These are phyloP conservation scores for Xylaria telfairii DNA, from an alignment of 495 filamentous ascomycete genomes.

Conservation along the genomic window DNA sequence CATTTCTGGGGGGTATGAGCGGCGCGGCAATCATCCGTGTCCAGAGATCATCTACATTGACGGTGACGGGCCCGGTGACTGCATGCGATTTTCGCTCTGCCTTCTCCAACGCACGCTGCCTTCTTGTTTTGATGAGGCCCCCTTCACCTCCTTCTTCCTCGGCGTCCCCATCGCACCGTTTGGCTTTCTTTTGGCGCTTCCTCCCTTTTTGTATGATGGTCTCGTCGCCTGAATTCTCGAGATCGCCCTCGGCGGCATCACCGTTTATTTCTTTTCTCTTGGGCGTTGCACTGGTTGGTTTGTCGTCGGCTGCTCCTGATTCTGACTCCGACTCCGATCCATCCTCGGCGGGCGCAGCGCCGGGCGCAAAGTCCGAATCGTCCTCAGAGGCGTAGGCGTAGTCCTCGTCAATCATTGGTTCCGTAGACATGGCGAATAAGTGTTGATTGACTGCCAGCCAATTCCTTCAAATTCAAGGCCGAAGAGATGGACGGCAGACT, in stretches of 20 bases:
- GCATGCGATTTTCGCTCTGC: conserved; percentile 68
- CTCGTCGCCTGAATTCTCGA: conserved; percentile 79
- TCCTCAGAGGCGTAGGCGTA: conserved; percentile 77
- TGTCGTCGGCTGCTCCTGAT: conserved; percentile 41
- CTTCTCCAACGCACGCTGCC: conserved; percentile 66
- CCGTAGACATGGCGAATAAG: conserved; percentile 27
- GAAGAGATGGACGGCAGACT: background rate
- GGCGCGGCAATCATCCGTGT: conserved; percentile 68
- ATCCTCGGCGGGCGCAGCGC: conserved; percentile 56
- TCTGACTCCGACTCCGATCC: conserved; percentile 45
- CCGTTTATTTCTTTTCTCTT: conserved; percentile 48
- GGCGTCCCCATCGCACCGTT: conserved; percentile 48
- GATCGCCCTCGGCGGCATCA: conserved; percentile 53
- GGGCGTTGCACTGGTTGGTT: conserved; percentile 25
- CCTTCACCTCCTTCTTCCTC: conserved; percentile 72
- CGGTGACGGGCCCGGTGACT: conserved; percentile 70
- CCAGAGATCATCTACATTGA: conserved; percentile 93
- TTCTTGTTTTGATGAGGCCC: conserved; percentile 82
- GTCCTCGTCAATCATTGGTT: conserved; percentile 53
- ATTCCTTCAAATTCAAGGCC: background rate
- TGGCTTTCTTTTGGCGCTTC: conserved; percentile 62
- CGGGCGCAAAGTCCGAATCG: conserved; percentile 76
- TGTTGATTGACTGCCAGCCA: background rate
- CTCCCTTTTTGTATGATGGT: conserved; percentile 68
- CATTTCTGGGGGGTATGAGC: conserved; percentile 28